phyloP scores from a whole-genome alignment of 192 early-diverging fungal genomes.

The Pilaira anomala region DNA sequence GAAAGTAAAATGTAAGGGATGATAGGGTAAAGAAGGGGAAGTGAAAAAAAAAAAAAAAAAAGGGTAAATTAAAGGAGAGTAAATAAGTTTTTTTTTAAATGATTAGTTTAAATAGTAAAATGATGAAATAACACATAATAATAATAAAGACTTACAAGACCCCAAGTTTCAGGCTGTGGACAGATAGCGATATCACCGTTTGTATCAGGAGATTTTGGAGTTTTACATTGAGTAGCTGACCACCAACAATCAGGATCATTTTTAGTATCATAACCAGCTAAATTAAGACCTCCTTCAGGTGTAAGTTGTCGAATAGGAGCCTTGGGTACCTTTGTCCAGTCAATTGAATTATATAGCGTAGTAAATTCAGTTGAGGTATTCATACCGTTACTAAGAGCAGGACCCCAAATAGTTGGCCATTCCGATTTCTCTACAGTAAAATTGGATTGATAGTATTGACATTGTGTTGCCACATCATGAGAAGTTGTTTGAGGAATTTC shows the following conservation, averaged over 20 bases:
- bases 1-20: neutral
- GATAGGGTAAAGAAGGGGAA: too few relatives aligned
- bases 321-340: slow-evolving; percentile 39
- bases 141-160: slow-evolving; percentile 35
- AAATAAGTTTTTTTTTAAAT: neutral
- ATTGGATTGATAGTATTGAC: slow-evolving; percentile 23
- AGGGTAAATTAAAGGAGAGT: neutral
- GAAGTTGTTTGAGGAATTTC: slow-evolving; percentile 39
- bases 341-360: slow-evolving; percentile 45
- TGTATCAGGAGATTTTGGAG: slow-evolving; percentile 23
- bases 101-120: neutral
- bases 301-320: slow-evolving; percentile 24
- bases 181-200: slow-evolving; percentile 43
- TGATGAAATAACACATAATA: neutral
- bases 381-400: slow-evolving; percentile 33
- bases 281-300: slow-evolving; percentile 32
- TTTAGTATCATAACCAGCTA: slow-evolving; percentile 16
- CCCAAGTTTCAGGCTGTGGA: slow-evolving; percentile 43
- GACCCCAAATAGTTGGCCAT: slow-evolving; percentile 32
- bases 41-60: too few relatives aligned
- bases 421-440: slow-evolving; percentile 14
- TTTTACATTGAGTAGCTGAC: slow-evolving; percentile 43
- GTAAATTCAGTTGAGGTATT: slow-evolving; percentile 42
- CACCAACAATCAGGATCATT: slow-evolving; percentile 44
- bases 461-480: slow-evolving; percentile 22